Base-by-base conservation (phyloP, 805 yeast genomes). In the Starmerella bacillaris region DNA sequence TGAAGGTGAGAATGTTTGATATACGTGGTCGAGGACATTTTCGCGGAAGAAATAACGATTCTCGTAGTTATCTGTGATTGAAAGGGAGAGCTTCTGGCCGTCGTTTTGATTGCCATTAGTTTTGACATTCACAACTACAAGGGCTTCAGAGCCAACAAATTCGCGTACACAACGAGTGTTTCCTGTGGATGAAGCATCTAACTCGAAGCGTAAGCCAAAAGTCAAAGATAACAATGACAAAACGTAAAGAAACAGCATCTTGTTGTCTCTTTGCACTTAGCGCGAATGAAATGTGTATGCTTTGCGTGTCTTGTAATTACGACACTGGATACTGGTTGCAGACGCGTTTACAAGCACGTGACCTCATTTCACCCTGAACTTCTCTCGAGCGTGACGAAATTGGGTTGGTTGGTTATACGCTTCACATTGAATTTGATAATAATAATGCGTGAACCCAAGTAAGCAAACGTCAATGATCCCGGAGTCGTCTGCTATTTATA, bases 131-230 rank as follows among this genome's bases (percentile, higher is more conserved):
- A 84, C 78, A 31, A 86, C 94, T 19, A 86, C 96, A 45, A 84
- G 59, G 53, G 80, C 86, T 38, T 82, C 84, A 46, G 72, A 78
- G 33, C 68, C 61, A 37, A 79, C 92, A 53, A 86, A 86, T 56
- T 89, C 95, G 55, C 98, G 78, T 45, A 89, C 68, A 63, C 98
- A 89, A 39, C 75, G 70, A 24, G 86, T 84, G 24, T 42, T 42
- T 27, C 53, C 52, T 19, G 38, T 36, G 18, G 50, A 42, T 24
- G 39, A 26, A 15, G 60, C 59, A 12, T 51, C 54, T 18, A 56
- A 50, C 26, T 43, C 39, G 43, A 56, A 55, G 31, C 45, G 44
- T 21, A 56, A 46, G 9, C 57, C 60, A 4, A 39, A 27, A 18
- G 29, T 47, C 19, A 37, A 37, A 8, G 41, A n/a, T 16, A 44